Percentiles rank a stretch among this genome's conserved stretches.
Conservation (phyloP, 1,284 basidiomycete species). For the Cryptococcus jaspeensis region DNA sequence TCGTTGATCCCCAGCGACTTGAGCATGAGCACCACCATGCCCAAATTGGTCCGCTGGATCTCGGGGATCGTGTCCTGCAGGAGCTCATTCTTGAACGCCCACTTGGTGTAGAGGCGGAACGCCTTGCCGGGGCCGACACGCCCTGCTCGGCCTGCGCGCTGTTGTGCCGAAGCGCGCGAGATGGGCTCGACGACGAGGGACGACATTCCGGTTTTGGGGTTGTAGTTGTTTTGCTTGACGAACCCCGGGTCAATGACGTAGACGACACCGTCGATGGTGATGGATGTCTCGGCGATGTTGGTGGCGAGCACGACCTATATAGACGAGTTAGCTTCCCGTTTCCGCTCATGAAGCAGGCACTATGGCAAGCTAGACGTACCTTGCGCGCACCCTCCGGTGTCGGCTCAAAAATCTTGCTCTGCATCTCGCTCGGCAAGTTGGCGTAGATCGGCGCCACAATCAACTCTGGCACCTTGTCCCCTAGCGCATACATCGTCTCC, state of each 20-base stretch:
- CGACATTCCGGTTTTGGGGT: slow-evolving; percentile 94
- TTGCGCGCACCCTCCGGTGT: slow-evolving; percentile 95
- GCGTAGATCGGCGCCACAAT: slow-evolving; percentile 98
- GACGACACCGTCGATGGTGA: slow-evolving; percentile 96
- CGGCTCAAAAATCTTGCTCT: slow-evolving; percentile 98
- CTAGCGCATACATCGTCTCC: slow-evolving; percentile 90
- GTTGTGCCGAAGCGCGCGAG: slow-evolving; percentile 94
- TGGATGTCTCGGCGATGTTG: slow-evolving; percentile 97
- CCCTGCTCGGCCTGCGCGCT: slow-evolving; percentile 93
- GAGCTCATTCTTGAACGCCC: slow-evolving; percentile 63
- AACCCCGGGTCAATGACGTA: slow-evolving; percentile 98
- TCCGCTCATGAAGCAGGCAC: not conserved
- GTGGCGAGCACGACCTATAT: slow-evolving; percentile 83
- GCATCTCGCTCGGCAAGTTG: slow-evolving; percentile 97
- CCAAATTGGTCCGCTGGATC: slow-evolving; percentile 55
- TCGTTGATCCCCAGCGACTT: slow-evolving; percentile 65
- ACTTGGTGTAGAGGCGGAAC: slow-evolving; percentile 75
- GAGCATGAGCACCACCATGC: slow-evolving; percentile 59
- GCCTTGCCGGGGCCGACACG: slow-evolving; percentile 98
- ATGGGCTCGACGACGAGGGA: slow-evolving; percentile 91
- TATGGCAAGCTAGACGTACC: slow-evolving; percentile 37
- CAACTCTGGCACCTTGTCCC: slow-evolving; percentile 93
- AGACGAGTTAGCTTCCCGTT: slow-evolving; percentile 6
- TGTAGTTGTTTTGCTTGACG: slow-evolving; percentile 96
- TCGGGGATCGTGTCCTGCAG: slow-evolving; percentile 63